Evolutionary conservation across 164 flowering plant genomes (phyloP).

Genomic region (Umbilicus rupestris): DNA sequence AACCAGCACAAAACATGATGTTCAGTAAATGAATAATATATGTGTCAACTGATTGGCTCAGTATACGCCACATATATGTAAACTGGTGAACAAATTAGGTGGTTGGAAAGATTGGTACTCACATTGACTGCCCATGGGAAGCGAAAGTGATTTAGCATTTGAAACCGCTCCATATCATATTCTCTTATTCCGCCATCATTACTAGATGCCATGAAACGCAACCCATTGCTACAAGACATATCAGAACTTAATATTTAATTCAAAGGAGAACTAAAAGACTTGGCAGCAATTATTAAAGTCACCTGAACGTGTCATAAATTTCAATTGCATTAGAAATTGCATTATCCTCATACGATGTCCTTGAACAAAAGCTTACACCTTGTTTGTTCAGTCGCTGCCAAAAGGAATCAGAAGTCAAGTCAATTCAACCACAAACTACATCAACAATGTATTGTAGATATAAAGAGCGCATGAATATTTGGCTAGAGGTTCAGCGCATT

Average conservation of each 20-base stretch:
- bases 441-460: background rate
- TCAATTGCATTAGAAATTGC: slow-evolving; percentile 68
- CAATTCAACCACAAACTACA: background rate
- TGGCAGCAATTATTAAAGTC: slow-evolving; percentile 1
- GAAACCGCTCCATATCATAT: slow-evolving; percentile 56
- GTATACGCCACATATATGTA: background rate
- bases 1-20: background rate
- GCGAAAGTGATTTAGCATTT: slow-evolving; percentile 46
- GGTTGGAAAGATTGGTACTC: slow-evolving; percentile 15
- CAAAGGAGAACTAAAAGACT: background rate
- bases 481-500: background rate
- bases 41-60: background rate
- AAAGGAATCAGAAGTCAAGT: slow-evolving; percentile 1
- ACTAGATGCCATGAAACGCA: slow-evolving; percentile 55
- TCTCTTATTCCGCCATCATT: slow-evolving; percentile 63
- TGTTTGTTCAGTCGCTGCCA: slow-evolving; percentile 42
- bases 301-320: slow-evolving; percentile 53
- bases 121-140: slow-evolving; percentile 80
- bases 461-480: background rate
- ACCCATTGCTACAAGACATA: slow-evolving; percentile 38
- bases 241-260: background rate
- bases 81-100: background rate
- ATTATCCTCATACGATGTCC: slow-evolving; percentile 53
- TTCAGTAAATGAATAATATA: background rate
- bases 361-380: slow-evolving; percentile 63